Evolutionary conservation across 306 rosid species (phyloP).

Genomic region (Ochetophila trinervis): DNA sequence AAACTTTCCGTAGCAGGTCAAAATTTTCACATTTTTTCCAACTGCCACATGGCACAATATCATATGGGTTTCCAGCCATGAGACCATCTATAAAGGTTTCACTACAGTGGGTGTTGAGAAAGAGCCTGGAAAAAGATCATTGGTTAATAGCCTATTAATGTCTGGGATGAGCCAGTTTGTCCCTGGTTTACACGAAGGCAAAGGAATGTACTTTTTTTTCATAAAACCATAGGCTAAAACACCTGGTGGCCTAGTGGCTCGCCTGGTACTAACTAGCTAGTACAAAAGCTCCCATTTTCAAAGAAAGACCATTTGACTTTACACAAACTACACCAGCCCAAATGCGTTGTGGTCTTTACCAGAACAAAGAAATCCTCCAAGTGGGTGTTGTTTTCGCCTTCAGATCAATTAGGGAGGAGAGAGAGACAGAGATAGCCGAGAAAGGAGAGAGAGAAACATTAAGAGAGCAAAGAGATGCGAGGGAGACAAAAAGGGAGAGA

Average conservation of each 20-base stretch:
- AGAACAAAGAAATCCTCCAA: slow-evolving; percentile 53
- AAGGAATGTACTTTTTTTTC: slow-evolving; percentile 91
- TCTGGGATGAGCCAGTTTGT: slow-evolving; percentile 76
- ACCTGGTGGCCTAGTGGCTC: slow-evolving; percentile 65
- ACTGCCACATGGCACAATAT: too few relatives aligned
- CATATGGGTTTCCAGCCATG: too few relatives aligned
- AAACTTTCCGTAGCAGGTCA: too few relatives aligned
- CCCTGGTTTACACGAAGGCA: slow-evolving; percentile 65
- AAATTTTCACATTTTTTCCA: too few relatives aligned
- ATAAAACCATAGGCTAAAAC: slow-evolving; percentile 73
- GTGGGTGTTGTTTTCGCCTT: slow-evolving; percentile 88
- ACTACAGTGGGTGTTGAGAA: too few relatives aligned
- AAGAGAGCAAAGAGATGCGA: too few relatives aligned
- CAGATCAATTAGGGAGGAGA: too few relatives aligned
- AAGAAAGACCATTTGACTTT: slow-evolving; percentile 61
- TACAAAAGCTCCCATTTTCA: slow-evolving; percentile 77
- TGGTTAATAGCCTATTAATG: slow-evolving; percentile 59
- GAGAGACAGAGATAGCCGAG: too few relatives aligned
- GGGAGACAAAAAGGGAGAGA: too few relatives aligned
- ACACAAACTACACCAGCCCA: slow-evolving; percentile 89
- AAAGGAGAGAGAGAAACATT: too few relatives aligned
- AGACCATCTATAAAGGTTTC: too few relatives aligned
- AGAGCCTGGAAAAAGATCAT: slow-evolving; percentile 54
- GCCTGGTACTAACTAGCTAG: slow-evolving; percentile 76
- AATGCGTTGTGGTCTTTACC: slow-evolving; percentile 73